Percentiles rank a stretch among this genome's conserved stretches.
phyloP scores from a whole-genome alignment of 2,329 filamentous ascomycete species.

The Plenodomus biglobosus region DNA sequence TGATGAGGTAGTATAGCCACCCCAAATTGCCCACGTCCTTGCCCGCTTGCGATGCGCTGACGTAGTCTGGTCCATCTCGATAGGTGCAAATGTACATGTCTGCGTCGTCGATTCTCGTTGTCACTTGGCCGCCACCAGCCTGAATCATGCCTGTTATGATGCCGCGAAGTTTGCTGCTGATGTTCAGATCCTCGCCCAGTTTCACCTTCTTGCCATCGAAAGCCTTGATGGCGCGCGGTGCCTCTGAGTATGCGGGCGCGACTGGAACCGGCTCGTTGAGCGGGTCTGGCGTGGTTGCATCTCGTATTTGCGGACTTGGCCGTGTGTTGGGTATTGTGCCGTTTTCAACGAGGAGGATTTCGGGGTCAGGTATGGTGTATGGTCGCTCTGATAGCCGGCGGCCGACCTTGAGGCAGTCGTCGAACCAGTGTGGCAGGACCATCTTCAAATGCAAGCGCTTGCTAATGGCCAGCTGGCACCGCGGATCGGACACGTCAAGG shows the following conservation, averaged over 20 bases:
- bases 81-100: constrained; percentile 87
- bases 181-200: constrained; percentile 72
- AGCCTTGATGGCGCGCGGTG: constrained; percentile 53
- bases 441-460: constrained; percentile 76
- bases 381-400: constrained; percentile 87
- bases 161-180: constrained; percentile 65
- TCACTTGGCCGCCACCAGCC: constrained; percentile 70
- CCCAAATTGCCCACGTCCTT: constrained; percentile 90
- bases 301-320: constrained; percentile 47
- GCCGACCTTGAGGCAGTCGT: constrained; percentile 91
- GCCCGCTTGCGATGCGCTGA: constrained; percentile 70
- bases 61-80: constrained; percentile 77
- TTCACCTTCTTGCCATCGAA: constrained; percentile 78
- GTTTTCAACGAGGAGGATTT: constrained; percentile 60
- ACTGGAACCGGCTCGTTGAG: constrained; percentile 23
- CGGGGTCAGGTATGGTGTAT: constrained; percentile 82
- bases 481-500: constrained; percentile 71
- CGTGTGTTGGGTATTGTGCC: constrained; percentile 47
- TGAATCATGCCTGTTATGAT: constrained; percentile 72
- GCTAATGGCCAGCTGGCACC: constrained; percentile 63
- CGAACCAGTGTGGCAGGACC: constrained; percentile 95
- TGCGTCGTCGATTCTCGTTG: constrained; percentile 65
- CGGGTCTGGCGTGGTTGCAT: constrained; percentile 40
- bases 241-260: constrained; percentile 22
- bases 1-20: constrained; percentile 92